Conservation (phyloP, 2,329 filamentous ascomycete genomes). For the Periglandula ipomoeae region DNA sequence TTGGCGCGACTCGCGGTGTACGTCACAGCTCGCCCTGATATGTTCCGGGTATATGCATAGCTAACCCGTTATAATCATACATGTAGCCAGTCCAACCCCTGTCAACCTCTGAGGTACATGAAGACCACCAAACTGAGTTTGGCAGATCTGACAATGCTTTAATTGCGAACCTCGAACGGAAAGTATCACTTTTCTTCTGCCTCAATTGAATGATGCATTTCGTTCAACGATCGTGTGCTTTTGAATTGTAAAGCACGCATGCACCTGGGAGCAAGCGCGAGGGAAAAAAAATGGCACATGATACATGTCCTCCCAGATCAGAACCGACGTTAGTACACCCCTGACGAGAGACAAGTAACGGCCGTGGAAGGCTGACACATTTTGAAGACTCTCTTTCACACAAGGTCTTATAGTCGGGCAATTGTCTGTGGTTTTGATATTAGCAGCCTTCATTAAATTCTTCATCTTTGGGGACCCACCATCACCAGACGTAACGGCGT, state of each 20-base stretch:
- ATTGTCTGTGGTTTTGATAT: slow-evolving; percentile 79
- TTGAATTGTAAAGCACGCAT: background rate
- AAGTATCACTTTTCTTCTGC: no score
- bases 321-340: slow-evolving; percentile 38
- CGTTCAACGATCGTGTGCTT: background rate
- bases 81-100: background rate
- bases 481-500: slow-evolving; percentile 69
- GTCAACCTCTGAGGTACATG: no score
- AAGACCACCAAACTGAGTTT: no score
- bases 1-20: background rate
- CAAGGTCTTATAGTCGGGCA: slow-evolving; percentile 91
- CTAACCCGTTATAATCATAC: slow-evolving; percentile 2
- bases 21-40: background rate
- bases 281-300: slow-evolving; percentile 24
- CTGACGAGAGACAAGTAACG: background rate
- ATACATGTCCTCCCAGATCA: slow-evolving; percentile 31
- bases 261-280: background rate
- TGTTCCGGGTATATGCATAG: slow-evolving; percentile 4
- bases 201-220: background rate
- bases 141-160: no score
- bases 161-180: no score
- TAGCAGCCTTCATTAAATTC: slow-evolving; percentile 97
- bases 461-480: slow-evolving; percentile 97
- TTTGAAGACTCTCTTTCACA: slow-evolving; percentile 67
- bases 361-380: background rate